phyloP scores from a whole-genome alignment of 129 eudicot genomes.

The Artemisia annua region DNA sequence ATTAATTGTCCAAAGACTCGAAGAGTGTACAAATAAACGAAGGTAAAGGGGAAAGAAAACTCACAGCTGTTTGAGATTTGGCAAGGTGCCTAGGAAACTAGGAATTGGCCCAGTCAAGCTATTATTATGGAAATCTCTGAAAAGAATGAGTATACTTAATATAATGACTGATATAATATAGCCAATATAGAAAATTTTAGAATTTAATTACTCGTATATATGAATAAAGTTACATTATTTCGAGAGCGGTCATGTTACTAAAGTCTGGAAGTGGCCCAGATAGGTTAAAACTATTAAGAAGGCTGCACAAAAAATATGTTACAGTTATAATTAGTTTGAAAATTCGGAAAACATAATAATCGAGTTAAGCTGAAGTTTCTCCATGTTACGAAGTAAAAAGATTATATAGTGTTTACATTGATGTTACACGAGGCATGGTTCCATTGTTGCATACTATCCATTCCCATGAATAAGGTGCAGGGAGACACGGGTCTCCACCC shows the following conservation, averaged over 20 bases:
- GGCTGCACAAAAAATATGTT: constrained; percentile 27
- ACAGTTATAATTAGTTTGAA: too few species aligned
- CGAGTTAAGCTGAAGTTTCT: not conserved
- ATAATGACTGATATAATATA: not conserved
- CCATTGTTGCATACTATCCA: constrained; percentile 54
- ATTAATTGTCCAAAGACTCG: not conserved
- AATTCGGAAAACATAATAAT: too few species aligned
- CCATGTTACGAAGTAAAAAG: not conserved
- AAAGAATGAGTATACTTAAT: constrained; percentile 2
- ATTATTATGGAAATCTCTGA: constrained; percentile 68
- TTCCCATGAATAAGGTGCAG: constrained; percentile 65
- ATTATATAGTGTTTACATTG: constrained; percentile 40
- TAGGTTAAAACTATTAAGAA: constrained; percentile 48
- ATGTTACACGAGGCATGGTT: constrained; percentile 49
- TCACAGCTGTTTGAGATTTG: constrained; percentile 60
- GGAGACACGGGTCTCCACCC: constrained; percentile 77
- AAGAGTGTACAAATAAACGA: not conserved
- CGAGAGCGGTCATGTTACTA: constrained; percentile 63
- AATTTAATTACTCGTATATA: not conserved
- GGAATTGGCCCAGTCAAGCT: constrained; percentile 57
- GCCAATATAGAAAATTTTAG: not conserved
- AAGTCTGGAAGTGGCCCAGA: constrained; percentile 67
- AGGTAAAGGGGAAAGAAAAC: constrained; percentile 20
- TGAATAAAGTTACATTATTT: constrained; percentile 44
- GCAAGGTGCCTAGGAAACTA: constrained; percentile 53